Base-by-base conservation (phyloP, 192 early-diverging fungal species). In the Allomyces javanicus region DNA sequence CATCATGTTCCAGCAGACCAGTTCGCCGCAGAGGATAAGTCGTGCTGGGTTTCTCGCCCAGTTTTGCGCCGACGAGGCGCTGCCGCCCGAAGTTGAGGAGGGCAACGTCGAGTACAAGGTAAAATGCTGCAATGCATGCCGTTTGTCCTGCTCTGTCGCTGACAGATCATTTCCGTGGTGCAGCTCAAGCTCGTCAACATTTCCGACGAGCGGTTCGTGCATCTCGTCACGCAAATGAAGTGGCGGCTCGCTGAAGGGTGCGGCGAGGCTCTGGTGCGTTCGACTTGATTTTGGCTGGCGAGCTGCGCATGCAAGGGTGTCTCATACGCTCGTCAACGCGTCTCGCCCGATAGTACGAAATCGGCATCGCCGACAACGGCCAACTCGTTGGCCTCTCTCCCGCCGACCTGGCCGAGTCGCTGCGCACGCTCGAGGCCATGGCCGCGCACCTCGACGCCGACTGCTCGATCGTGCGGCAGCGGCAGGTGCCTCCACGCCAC, bases 41-140 rank as follows among this genome's bases (percentile, higher is more conserved):
- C 21, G 12, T 4, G 21, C 50, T 12, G 50, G 17, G 21, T 58
- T 58, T 6, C 50, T 58, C 6, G 12, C 50, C 50, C 50, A n/a
- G 12, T n/a, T 21, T 58, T 14, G 17, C 50, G 21, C 12, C 50
- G 50, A 58, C 50, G 50, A 50, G 10, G 50, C 17, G 17, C 64
- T 80, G 63, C 76, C 76, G 21, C 70, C 73, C 44, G 78, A 82
- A 67, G 63, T 80, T 63, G 82, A 83, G 67, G 65, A 78, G 43
- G 82, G 82, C 1, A 79, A 79, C 68, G 74, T 83, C 17, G 71
- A 80, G 66, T 79, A 79, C 72, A 81, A 81, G 72, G 76, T 70
- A 44, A 1, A 50, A 3, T 12, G 23, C 12, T 1, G 43, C 7
- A 7, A 40, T 40, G 26, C 26, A 4, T 27, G 33, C 26, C 1